Evolutionary conservation across 108 stramenopile genomes (phyloP), one percentile per base, ranked within the genome.

Genomic region (Epithemia pelagica): DNA sequence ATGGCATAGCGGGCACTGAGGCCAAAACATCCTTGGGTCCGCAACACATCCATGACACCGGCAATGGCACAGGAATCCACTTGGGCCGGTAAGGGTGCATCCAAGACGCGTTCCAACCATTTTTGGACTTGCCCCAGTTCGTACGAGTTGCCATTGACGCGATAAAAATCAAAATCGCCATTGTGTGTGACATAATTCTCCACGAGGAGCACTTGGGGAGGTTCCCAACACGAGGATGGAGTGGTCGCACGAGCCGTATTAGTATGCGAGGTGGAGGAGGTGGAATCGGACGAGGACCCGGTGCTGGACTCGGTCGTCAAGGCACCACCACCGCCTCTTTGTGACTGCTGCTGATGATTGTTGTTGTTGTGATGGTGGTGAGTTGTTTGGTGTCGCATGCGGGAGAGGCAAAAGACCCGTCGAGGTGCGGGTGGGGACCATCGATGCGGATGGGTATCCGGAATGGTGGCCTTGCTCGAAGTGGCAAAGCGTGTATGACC

Each of bases 401-500:
- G 1, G 31, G 24, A 52, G 2, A 70, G 53, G 31, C 58, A 22
- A 59, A 73, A 79, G 18, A 83, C 69, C 0, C 69, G 64, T 46
- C 74, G 55, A 29, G 20, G 1, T 26, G 57, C 66, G 2, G 81
- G 62, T 30, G 77, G 71, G 19, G 81, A 73, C 90, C 90, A 91
- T 53, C 46, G 70, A 68, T 91, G 90, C 30, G 90, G 90, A 85
- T 91, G 90, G 0, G 87, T 88, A 20, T 87, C 90, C 61, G 84
- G 83, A 25, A 91, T 74, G 31, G 77, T 91, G 29, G 87, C 79
- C 69, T 78, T 79, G 58, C 73, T 75, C 29, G 79, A 70, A 23
- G 90, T 91, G 2, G 90, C 90, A 74, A 91, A 91, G 32, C 90
- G 64, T 0, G 90, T 91, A 71, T 91, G 90, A 8, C 90, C 90